phyloP scores from a whole-genome alignment of 2,329 filamentous ascomycete species.

The Claviceps sorghi region DNA sequence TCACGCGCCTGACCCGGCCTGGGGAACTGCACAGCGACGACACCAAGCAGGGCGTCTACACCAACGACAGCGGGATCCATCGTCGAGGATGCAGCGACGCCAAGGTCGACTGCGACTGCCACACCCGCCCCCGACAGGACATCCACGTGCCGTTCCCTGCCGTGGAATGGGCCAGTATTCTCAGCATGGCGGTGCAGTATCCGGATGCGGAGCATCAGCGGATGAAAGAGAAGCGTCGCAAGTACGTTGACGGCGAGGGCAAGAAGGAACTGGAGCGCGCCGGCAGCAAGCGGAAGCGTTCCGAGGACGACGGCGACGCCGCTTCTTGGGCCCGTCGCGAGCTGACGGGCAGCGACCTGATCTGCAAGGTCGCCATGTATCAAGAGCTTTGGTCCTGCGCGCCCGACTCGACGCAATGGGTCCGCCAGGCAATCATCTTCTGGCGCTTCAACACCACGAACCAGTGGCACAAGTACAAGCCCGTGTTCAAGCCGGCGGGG shows the following conservation, averaged over 20 bases:
- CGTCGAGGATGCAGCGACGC: conserved; percentile 35
- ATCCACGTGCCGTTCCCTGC: conserved; percentile 44
- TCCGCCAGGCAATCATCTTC: conserved; percentile 43
- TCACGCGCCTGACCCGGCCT: conserved; percentile 43
- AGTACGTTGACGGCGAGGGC: conserved; percentile 17
- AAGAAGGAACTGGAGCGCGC: conserved; percentile 22
- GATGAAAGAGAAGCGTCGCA: conserved; percentile 23
- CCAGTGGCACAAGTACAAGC: conserved; percentile 35
- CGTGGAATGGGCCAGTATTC: conserved; percentile 42
- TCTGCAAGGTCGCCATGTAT: conserved; percentile 50
- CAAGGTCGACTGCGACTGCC: conserved; percentile 36
- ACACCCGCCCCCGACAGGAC: conserved; percentile 29
- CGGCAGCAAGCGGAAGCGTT: conserved; percentile 25
- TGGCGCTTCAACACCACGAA: conserved; percentile 46
- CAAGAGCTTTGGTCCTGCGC: conserved; percentile 48
- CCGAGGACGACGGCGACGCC: conserved; percentile 26
- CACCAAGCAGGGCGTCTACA: conserved; percentile 29
- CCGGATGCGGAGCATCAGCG: conserved; percentile 28
- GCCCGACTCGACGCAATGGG: conserved; percentile 34
- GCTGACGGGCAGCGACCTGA: conserved; percentile 38
- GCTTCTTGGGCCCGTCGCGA: conserved; percentile 25
- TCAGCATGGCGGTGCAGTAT: conserved; percentile 41
- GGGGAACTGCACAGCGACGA: conserved; percentile 36
- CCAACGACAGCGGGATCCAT: conserved; percentile 38
- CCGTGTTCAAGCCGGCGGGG: conserved; percentile 34